A percentile compares a stretch with the other conserved stretches of the same genome.
phyloP scores from a whole-genome alignment of 306 rosid genomes.

The Medicago truncatula region MtrunA17r5.0-ANR NC_053046.1:40835001-40835500 shows the following conservation, averaged over 20 bases:
- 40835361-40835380: conserved; percentile 27
- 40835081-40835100: conserved; percentile 23
- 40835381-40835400: conserved; percentile 47
- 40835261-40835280: conserved; percentile 20
- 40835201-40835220: conserved; percentile 96
- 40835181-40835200: conserved; percentile 94
- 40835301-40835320: conserved; percentile 18
- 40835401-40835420: conserved; percentile 10
- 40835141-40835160: conserved; percentile 98
- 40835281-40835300: conserved; percentile 2
- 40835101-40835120: background rate
- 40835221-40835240: conserved; percentile 69
- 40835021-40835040: background rate
- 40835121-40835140: conserved; percentile 67
- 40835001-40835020: conserved; percentile 31
- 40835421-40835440: conserved; percentile 28
- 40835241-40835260: conserved; percentile 57
- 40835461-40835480: background rate
- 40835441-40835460: background rate
- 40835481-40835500: background rate
- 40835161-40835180: conserved; percentile 87
- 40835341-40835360: conserved; percentile 47
- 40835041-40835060: conserved; percentile 3
- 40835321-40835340: conserved; percentile 86
- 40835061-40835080: conserved; percentile 5